Percentiles rank a stretch among this genome's conserved stretches.
Evolutionary conservation across 192 early-diverging fungal genomes (phyloP).

Genomic region (Umbelopsis isabellina): DNA sequence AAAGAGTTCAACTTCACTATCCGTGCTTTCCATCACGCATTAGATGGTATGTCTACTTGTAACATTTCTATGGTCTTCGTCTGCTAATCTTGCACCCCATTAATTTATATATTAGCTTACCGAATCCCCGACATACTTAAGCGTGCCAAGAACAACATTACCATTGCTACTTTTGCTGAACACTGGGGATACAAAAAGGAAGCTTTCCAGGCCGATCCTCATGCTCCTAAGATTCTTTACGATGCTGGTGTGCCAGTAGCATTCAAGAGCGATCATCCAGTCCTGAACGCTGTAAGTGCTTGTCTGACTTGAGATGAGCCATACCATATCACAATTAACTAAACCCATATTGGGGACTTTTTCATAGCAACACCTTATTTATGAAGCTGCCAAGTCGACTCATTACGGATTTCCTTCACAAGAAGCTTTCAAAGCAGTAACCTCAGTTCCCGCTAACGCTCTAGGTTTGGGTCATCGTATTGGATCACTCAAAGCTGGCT

Average conservation of each 20-base stretch:
- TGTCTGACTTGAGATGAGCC: constrained; percentile 2
- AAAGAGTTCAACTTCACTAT: constrained; percentile 78
- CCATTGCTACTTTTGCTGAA: constrained; percentile 72
- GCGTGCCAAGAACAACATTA: constrained; percentile 61
- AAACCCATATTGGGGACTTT: neutral
- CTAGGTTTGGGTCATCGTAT: constrained; percentile 71
- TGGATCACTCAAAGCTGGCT: constrained; percentile 63
- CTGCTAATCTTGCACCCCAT: no score
- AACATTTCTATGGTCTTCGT: neutral
- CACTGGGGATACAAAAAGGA: constrained; percentile 76
- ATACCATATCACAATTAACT: neutral
- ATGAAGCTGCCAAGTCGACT: constrained; percentile 74
- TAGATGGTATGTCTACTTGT: constrained; percentile 42
- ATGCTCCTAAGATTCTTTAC: constrained; percentile 59
- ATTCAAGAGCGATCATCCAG: constrained; percentile 80
- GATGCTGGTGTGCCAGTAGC: constrained; percentile 76
- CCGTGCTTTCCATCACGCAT: constrained; percentile 76
- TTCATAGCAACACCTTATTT: constrained; percentile 63
- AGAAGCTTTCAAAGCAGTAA: constrained; percentile 65
- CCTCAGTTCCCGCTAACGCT: constrained; percentile 69
- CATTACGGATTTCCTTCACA: constrained; percentile 71
- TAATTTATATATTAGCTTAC: constrained; percentile 48
- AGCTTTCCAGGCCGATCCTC: constrained; percentile 68
- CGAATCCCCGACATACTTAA: constrained; percentile 65
- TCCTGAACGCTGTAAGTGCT: constrained; percentile 58